These are phyloP conservation scores for Vitis rupestris DNA, from an alignment of 164 flowering plant genomes.

Conservation along the genomic window DNA sequence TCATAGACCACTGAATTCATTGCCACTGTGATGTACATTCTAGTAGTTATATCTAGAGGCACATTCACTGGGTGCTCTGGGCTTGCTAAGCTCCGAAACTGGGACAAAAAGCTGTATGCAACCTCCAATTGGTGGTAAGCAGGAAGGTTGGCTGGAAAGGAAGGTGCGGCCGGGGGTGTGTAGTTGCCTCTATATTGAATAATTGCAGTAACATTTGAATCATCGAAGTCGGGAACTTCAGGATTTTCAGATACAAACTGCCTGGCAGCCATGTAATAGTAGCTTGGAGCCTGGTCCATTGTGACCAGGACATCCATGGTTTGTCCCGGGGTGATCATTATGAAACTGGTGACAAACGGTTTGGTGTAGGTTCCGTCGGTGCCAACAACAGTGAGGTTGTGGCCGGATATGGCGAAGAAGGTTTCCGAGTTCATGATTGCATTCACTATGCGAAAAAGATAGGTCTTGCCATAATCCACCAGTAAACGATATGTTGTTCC, in stretches of 20 bases:
- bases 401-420: constrained; percentile 22
- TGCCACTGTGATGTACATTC: constrained; percentile 5
- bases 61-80: constrained; percentile 20
- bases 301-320: constrained; percentile 24
- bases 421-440: constrained; percentile 14
- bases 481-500: not conserved
- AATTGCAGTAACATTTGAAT: constrained; percentile 32
- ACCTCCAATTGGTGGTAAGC: constrained; percentile 1
- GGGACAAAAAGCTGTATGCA: constrained; percentile 5
- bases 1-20: constrained; percentile 12
- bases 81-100: constrained; percentile 19
- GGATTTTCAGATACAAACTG: not conserved
- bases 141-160: constrained; percentile 20
- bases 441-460: constrained; percentile 24
- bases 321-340: constrained; percentile 28
- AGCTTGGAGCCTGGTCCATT: constrained; percentile 10
- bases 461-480: constrained; percentile 18
- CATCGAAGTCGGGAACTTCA: constrained; percentile 6
- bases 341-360: constrained; percentile 6
- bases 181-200: constrained; percentile 19
- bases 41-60: constrained; percentile 7
- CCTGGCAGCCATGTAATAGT: constrained; percentile 20
- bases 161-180: constrained; percentile 1
- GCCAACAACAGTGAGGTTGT: constrained; percentile 23
- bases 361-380: constrained; percentile 16